Base-by-base conservation (phyloP, 108 stramenopile species). In the Craspedostauros australis region DNA sequence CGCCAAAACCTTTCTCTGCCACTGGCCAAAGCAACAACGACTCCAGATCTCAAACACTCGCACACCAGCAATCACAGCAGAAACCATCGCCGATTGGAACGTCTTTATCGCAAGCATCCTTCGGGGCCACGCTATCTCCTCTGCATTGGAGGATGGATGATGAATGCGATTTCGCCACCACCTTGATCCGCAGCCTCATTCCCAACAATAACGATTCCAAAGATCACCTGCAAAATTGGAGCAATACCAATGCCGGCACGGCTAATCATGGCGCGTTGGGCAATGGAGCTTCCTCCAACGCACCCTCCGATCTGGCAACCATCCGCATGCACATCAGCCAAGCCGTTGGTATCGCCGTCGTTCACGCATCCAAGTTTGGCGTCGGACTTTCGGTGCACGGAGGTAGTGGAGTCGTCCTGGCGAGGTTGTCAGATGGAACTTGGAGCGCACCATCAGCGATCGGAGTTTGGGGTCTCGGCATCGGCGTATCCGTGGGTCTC, bases 361-460 rank as follows among this genome's bases (percentile, higher is more conserved):
- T 95, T 1, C 61, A 86, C 21, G 51, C 77, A n/a, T 72, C 78
- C 18, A 95, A 95, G 66, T 79, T 86, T 46, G 90, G 84, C 5
- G 65, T 95, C 39, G 90, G 86, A 2, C 71, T 95, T 6, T 72
- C 75, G 21, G 30, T 86, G 3, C 78, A 88, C 48, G 82, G 62
- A 26, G 94, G 94, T 26, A 80, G 82, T 6, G 94, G 94, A 21
- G 72, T 93, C 43, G 77, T 95, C 18, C 60, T 95, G 42, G 66
- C 88, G 7, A 54, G 86, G 5, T 63, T 93, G 9, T 66, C 77
- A 16, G 87, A 89, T 58, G 91, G 94, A 5, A 81, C 80, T 2
- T 95, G 94, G 94, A 80, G 77, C 7, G 84, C 88, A 6, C 94
- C 94, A 0, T 89, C 87, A 5, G 86, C 89, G 4, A 82, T 95